Evolutionary conservation across 176 grass and related monocot species (phyloP), one percentile per base, ranked within the genome.

Genomic region (Triticum monococcum): DNA sequence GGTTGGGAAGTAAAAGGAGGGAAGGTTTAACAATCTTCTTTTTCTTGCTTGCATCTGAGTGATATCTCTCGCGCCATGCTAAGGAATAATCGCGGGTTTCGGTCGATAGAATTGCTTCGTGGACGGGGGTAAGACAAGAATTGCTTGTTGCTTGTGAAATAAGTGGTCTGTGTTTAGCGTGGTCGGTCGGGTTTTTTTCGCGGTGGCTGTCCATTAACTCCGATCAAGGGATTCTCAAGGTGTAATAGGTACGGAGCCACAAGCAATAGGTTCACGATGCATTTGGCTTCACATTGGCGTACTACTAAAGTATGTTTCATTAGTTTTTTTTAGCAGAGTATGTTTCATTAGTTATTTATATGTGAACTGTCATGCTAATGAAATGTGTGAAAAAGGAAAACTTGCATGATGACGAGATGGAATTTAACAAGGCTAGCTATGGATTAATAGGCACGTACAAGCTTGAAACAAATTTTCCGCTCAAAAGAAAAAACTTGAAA

Each of bases 1-100:
- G 66, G 56, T 14, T 61, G 82, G 41, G 37, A 83, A 64, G 72
- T 50, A 65, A 77, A 85, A 90, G 64, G 20, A 82, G 86, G 50
- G 78, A 82, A 78, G 88, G 52, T 54, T 78, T 69, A 83, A 12
- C 18, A 1, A 41, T 26, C 26, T 72, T 61, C 46, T 68, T 57
- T 75, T 62, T 24, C 31, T 86, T 72, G 32, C 84, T 81, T 90
- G 65, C 37, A 37, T 70, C 24, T 17, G 52, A 78, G 72, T 86
- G 20, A 81, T 36, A 67, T 69, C 56, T 64, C 84, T 65, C 31
- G 23, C 40, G 18, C 41, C 4, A 72, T 63, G 54, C 45, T 68
- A 85, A 80, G 8, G 83, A 81, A 86, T 85, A 57, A 71, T 71
- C 30, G 20, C 62, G 5, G 76, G 82, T 20, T 70, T 57, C 3